phyloP scores from a whole-genome alignment of 2,329 filamentous ascomycete genomes.

The Alternaria sp. region DNA sequence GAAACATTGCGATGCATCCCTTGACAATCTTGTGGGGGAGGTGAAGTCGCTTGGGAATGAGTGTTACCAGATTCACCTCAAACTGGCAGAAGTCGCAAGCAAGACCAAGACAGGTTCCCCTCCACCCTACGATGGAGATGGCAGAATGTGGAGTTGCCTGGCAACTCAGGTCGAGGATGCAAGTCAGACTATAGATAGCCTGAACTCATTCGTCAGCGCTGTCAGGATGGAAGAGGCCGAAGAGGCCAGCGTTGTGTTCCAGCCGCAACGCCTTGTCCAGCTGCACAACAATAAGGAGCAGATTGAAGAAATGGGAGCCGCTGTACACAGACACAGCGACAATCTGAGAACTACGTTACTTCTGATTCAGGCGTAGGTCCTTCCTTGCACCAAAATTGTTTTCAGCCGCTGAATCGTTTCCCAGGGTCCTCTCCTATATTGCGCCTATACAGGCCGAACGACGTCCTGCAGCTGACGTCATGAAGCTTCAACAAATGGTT shows the following conservation, averaged over 20 bases:
- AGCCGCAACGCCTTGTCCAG: constrained; percentile 13
- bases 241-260: constrained; percentile 5
- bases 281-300: constrained; percentile 4
- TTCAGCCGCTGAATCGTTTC: constrained; percentile 1
- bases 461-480: constrained; percentile 3
- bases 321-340: constrained; percentile 21
- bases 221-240: neutral
- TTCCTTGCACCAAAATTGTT: neutral
- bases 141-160: constrained; percentile 21
- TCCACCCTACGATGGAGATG: constrained; percentile 11
- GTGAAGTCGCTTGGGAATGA: constrained; percentile 26
- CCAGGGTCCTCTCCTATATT: constrained; percentile 7
- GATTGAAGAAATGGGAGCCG: neutral
- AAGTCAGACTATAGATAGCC: constrained; percentile 15
- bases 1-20: constrained; percentile 8
- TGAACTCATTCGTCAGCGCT: constrained; percentile 19
- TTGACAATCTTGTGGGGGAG: constrained; percentile 17
- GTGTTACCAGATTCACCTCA: constrained; percentile 26
- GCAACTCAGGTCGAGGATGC: constrained; percentile 17
- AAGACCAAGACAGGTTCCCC: constrained; percentile 2
- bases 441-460: constrained; percentile 6
- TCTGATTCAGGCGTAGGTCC: constrained; percentile 24
- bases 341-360: constrained; percentile 18
- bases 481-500: constrained; percentile 13
- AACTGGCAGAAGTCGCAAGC: constrained; percentile 17